Conservation (phyloP, 805 yeast species). For the Zygosaccharomyces kombuchaensis region DNA sequence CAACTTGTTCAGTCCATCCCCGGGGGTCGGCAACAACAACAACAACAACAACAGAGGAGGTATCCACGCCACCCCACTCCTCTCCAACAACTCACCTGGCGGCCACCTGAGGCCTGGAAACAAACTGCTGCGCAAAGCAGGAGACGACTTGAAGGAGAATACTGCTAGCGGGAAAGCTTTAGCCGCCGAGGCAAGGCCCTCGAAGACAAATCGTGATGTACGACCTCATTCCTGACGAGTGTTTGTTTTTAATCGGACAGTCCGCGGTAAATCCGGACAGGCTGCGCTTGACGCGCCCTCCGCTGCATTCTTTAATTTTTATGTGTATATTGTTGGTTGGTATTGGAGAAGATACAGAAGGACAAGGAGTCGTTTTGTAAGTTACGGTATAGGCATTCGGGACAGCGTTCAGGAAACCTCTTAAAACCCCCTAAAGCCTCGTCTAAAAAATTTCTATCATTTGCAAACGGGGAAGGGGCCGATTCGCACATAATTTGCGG, state of each 20-base stretch:
- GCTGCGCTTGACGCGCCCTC: no score
- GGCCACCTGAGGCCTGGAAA: conserved; percentile 3
- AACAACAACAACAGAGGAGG: not conserved
- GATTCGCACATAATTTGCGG: no score
- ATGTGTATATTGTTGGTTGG: no score
- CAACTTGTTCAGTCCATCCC: conserved; percentile 35
- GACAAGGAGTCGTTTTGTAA: no score
- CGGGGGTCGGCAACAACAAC: conserved; percentile 19
- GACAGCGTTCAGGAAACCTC: no score
- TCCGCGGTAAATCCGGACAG: no score
- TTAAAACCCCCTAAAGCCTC: no score
- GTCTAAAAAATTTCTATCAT: no score
- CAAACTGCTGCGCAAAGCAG: not conserved
- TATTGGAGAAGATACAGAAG: no score
- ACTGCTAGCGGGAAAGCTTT: not conserved
- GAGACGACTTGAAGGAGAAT: not conserved
- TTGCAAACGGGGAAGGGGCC: no score
- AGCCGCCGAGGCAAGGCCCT: conserved; percentile 4
- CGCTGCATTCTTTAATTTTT: no score
- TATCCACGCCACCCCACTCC: not conserved
- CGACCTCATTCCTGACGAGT: not conserved
- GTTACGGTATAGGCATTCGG: no score
- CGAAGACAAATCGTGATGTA: not conserved
- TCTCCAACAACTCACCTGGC: conserved; percentile 2
- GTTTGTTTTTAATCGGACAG: not conserved